Evolutionary conservation across 176 grass and related monocot species (phyloP).

Genomic region (Alopecurus myosuroides): DNA sequence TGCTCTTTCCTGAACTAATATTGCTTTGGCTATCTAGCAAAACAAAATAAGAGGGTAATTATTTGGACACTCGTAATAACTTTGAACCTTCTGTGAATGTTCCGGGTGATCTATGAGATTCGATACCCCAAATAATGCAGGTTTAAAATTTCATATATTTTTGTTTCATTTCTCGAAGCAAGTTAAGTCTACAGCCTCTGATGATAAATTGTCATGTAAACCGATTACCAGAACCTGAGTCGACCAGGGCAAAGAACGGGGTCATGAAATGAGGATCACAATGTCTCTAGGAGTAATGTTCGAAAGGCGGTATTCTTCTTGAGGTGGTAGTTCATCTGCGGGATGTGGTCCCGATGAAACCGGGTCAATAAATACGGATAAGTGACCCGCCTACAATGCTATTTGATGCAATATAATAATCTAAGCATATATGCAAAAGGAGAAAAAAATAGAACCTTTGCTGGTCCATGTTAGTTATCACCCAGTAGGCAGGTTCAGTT

Average conservation of each 20-base stretch:
- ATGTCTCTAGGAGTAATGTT: not conserved
- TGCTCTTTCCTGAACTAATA: not conserved
- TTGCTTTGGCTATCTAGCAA: not conserved
- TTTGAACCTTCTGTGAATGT: not conserved
- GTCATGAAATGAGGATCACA: not conserved
- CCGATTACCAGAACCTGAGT: not conserved
- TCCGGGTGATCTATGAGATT: not conserved
- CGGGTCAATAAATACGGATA: not conserved
- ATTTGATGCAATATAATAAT: not conserved
- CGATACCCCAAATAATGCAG: not conserved
- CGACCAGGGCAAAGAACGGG: not conserved
- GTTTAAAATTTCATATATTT: not conserved
- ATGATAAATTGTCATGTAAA: not conserved
- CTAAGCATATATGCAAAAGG: not conserved
- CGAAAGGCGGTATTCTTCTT: not conserved
- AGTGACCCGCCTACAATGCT: not conserved
- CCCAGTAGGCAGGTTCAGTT: not conserved
- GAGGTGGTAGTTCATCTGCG: not conserved
- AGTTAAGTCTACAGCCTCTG: not conserved
- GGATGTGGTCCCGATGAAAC: not conserved
- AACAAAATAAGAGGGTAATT: not conserved
- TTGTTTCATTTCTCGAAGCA: constrained; percentile 3
- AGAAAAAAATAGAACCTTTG: not conserved
- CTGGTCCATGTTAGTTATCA: not conserved
- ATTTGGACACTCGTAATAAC: not conserved